A percentile compares a stretch with the other conserved stretches of the same genome.
phyloP scores from a whole-genome alignment of 2,329 filamentous ascomycete genomes.

The Clarireedia paspali region DNA sequence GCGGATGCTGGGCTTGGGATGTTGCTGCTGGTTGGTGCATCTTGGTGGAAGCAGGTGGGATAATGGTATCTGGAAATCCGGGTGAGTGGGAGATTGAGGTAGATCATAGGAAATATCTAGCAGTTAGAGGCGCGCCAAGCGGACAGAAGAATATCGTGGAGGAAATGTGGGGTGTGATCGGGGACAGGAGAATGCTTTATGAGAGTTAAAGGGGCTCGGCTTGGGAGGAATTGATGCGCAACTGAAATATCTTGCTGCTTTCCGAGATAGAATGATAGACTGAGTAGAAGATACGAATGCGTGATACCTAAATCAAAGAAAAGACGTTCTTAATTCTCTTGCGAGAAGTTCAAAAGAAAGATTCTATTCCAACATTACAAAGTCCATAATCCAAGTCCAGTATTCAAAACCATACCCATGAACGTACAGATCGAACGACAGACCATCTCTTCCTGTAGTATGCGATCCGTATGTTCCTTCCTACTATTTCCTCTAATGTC shows the following conservation, averaged over 20 bases:
- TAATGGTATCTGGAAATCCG: conserved; percentile 65
- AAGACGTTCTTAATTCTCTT: too few relatives aligned
- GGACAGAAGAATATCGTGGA: conserved; percentile 56
- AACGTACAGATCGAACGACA: too few relatives aligned
- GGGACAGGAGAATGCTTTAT: conserved; percentile 46
- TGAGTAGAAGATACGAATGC: neutral
- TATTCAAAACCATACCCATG: too few relatives aligned
- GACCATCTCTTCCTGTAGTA: too few relatives aligned
- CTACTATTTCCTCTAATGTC: too few relatives aligned
- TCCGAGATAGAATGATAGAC: neutral
- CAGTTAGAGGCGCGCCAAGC: conserved; percentile 49
- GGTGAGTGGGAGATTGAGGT: conserved; percentile 60
- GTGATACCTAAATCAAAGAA: too few relatives aligned
- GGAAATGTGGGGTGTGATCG: conserved; percentile 57
- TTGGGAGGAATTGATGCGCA: neutral
- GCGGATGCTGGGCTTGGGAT: conserved; percentile 80
- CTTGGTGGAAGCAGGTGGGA: conserved; percentile 64
- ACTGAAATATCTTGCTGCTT: neutral
- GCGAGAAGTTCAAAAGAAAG: too few relatives aligned
- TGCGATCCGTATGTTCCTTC: too few relatives aligned
- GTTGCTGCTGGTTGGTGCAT: conserved; percentile 78
- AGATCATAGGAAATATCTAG: conserved; percentile 54
- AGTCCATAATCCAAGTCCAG: too few relatives aligned
- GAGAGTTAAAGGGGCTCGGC: conserved; percentile 12
- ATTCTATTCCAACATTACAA: too few relatives aligned